A percentile compares a stretch with the other conserved stretches of the same genome.
Evolutionary conservation across 192 early-diverging fungal genomes (phyloP).

Genomic region (Backusella sp.): DNA sequence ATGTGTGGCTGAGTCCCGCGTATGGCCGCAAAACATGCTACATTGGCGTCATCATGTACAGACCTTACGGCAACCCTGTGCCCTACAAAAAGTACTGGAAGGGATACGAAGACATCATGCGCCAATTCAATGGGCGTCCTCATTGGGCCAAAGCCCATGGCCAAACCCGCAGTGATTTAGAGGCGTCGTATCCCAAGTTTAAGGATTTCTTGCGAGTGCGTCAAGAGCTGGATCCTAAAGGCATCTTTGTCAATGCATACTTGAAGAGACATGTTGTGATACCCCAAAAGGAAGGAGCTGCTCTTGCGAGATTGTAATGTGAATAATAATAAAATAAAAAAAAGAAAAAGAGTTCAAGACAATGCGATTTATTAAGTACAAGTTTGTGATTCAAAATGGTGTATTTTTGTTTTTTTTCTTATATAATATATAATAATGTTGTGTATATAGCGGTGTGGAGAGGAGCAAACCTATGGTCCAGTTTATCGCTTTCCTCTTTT

Average conservation of each 20-base stretch:
- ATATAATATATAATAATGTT: neutral
- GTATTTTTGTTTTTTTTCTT: neutral
- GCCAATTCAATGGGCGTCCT: slow-evolving; percentile 59
- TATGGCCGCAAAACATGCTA: slow-evolving; percentile 66
- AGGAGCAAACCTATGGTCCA: too few species aligned
- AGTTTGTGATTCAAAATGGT: neutral
- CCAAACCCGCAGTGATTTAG: slow-evolving; percentile 52
- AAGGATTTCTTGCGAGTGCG: slow-evolving; percentile 55
- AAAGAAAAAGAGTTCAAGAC: neutral
- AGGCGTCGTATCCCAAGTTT: slow-evolving; percentile 61
- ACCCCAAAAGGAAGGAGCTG: neutral
- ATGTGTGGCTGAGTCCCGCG: slow-evolving; percentile 72
- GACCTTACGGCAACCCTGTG: slow-evolving; percentile 64
- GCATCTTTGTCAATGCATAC: slow-evolving; percentile 73
- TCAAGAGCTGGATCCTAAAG: slow-evolving; percentile 58
- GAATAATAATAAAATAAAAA: neutral
- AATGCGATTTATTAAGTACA: slow-evolving; percentile 4
- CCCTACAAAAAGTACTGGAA: slow-evolving; percentile 73
- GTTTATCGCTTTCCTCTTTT: neutral
- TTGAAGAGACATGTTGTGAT: slow-evolving; percentile 55
- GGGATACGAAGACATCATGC: slow-evolving; percentile 72
- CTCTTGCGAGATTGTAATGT: neutral
- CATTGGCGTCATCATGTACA: slow-evolving; percentile 78
- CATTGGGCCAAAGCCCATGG: slow-evolving; percentile 80
- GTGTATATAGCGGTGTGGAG: neutral